Evolutionary conservation across 352 stramenopile species (phyloP), one percentile per base, ranked within the genome.

Genomic region (Plasmopara viticola): DNA sequence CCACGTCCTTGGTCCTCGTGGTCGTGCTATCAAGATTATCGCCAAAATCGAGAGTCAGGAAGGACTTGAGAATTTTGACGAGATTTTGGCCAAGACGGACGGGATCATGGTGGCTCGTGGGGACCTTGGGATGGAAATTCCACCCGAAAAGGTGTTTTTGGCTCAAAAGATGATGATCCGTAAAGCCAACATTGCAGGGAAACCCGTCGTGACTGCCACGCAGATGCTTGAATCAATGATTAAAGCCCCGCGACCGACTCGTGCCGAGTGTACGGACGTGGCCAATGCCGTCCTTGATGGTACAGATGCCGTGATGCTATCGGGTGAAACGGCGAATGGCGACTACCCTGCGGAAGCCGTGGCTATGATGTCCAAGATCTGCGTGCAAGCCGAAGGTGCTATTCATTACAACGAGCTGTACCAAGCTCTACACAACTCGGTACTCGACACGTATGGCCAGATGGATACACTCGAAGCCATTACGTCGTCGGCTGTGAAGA

Each of bases 211-310:
- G 49, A 98, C 95, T 10, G 96, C 96, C 34, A 99, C 96, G 40
- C 96, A 99, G 68, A 99, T 99, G 97, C 83, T 99, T n/a, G 96
- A 99, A 70, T 98, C 83, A 30, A 99, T 99, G 95, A 98, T 98
- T 65, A 87, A 78, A 54, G 98, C 97, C 57, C 96, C 96, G 33
- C 84, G 96, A 30, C 97, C 97, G 28, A 99, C 97, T 12, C 95
- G 97, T 73, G 97, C 97, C 25, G 97, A 99, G 67, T 98, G 92
- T 70, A 97, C 95, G 35, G 97, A 99, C 71, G 96, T 99, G 12
- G 95, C 96, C 42, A 99, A 99, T 72, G 95, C 97, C 40, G 95
- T 99, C 35, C 77, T 99, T 31, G 96, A 99, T 60, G 95, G 96
- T 51, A 95, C 95, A 48, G 97, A 99, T 70, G 87, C 72, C 48